Evolutionary conservation across 1,139 yeast species (phyloP).

Genomic region (Taphrina flavorubra): DNA sequence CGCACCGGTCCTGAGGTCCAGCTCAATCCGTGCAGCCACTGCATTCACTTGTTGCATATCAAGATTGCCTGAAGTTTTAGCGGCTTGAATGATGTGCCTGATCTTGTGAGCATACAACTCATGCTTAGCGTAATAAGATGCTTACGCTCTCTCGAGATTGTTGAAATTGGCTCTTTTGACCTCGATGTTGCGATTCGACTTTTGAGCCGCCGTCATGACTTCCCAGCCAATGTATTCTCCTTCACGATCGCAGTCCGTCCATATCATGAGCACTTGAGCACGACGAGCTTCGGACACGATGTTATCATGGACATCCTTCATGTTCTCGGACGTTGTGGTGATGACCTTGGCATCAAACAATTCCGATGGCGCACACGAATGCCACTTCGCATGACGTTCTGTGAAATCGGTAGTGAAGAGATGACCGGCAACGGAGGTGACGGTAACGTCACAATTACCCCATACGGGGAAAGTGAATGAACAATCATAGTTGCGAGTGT

Average conservation of each 20-base stretch:
- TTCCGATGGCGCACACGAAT: slow-evolving; percentile 65
- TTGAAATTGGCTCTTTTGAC: slow-evolving; percentile 81
- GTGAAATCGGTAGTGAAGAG: slow-evolving; percentile 71
- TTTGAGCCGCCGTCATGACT: slow-evolving; percentile 69
- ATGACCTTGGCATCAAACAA: slow-evolving; percentile 72
- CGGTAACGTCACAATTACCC: slow-evolving; percentile 79
- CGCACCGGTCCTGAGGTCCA: slow-evolving; percentile 87
- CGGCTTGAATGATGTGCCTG: slow-evolving; percentile 75
- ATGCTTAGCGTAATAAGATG: not conserved
- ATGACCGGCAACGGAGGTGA: slow-evolving; percentile 94
- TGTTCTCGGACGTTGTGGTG: slow-evolving; percentile 54
- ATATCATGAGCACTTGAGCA: slow-evolving; percentile 75
- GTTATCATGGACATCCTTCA: slow-evolving; percentile 66
- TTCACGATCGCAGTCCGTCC: slow-evolving; percentile 99
- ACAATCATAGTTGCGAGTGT: slow-evolving; percentile 74
- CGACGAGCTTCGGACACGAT: slow-evolving; percentile 68
- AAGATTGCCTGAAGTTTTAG: slow-evolving; percentile 65
- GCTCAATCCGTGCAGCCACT: slow-evolving; percentile 80
- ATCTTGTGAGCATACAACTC: not conserved
- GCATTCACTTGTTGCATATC: slow-evolving; percentile 80
- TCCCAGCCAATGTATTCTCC: slow-evolving; percentile 97
- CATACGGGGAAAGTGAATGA: slow-evolving; percentile 63
- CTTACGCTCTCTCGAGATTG: slow-evolving; percentile 67
- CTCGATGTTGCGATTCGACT: slow-evolving; percentile 59
- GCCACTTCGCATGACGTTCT: slow-evolving; percentile 61